These are phyloP conservation scores for Umbellularia californica DNA, from an alignment of 164 flowering plant genomes.

Conservation along the genomic window DNA sequence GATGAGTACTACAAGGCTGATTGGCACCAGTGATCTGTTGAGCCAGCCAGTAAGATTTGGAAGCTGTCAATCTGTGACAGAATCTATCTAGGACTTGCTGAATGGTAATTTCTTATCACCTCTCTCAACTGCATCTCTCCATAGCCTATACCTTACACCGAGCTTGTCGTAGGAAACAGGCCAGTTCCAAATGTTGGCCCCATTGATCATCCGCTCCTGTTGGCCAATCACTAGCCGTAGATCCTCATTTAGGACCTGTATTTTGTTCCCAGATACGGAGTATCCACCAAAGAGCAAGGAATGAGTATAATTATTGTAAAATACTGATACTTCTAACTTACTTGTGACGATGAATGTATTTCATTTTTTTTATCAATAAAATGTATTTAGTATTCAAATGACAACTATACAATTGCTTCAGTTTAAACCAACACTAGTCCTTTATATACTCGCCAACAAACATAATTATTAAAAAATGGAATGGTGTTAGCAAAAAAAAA, in stretches of 20 bases:
- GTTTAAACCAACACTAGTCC: not conserved
- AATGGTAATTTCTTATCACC: conserved; percentile 58
- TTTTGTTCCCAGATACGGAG: not conserved
- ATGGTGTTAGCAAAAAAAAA: not conserved
- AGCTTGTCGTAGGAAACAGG: conserved; percentile 93
- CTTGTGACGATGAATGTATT: not conserved
- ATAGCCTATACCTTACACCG: conserved; percentile 84
- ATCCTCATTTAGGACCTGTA: conserved; percentile 91
- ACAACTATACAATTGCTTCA: no score
- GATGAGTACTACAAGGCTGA: not conserved
- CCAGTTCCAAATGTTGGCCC: conserved; percentile 87
- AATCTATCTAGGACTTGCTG: conserved; percentile 24
- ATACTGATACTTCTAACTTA: not conserved
- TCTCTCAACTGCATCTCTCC: conserved; percentile 84
- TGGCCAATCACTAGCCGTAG: conserved; percentile 88
- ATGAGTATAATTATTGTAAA: not conserved
- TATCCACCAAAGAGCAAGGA: not conserved
- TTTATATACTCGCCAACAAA: not conserved
- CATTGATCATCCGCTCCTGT: conserved; percentile 85
- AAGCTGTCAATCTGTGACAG: not conserved
- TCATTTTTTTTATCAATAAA: not conserved
- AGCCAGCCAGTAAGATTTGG: no score
- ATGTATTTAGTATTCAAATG: no score
- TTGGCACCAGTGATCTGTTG: not conserved
- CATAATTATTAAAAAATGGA: not conserved